These are phyloP conservation scores for Kazachstania sp. DNA, from an alignment of 1,139 yeast genomes.

Conservation along the genomic window DNA sequence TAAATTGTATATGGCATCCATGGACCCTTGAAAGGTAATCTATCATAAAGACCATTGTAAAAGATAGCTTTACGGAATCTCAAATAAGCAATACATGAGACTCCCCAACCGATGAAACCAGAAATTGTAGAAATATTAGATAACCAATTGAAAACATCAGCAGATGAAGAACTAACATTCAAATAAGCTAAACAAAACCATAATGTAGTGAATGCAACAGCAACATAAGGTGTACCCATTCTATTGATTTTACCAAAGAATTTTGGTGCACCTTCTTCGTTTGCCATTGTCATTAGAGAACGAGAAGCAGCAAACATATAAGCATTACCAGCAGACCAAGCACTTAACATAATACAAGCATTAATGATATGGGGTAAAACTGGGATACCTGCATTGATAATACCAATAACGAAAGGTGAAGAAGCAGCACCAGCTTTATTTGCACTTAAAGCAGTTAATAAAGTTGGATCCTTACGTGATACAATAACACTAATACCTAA, in stretches of 20 bases:
- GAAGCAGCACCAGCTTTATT: slow-evolving; percentile 42
- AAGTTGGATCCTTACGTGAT: slow-evolving; percentile 36
- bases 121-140: slow-evolving; percentile 72
- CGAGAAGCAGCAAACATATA: slow-evolving; percentile 38
- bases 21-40: slow-evolving; percentile 41
- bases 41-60: slow-evolving; percentile 42
- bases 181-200: slow-evolving; percentile 36
- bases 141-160: slow-evolving; percentile 55
- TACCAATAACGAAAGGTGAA: slow-evolving; percentile 50
- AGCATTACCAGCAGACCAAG: slow-evolving; percentile 46
- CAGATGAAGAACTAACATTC: slow-evolving; percentile 33
- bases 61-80: slow-evolving; percentile 57
- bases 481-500: slow-evolving; percentile 42
- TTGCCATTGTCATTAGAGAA: slow-evolving; percentile 40
- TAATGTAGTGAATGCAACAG: slow-evolving; percentile 28
- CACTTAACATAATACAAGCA: slow-evolving; percentile 43
- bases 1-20: slow-evolving; percentile 46
- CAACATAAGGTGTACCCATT: slow-evolving; percentile 39
- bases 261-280: slow-evolving; percentile 42
- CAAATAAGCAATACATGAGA: slow-evolving; percentile 55
- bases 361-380: slow-evolving; percentile 45
- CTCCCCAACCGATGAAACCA: slow-evolving; percentile 67
- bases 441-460: slow-evolving; percentile 30
- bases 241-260: slow-evolving; percentile 37
- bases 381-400: slow-evolving; percentile 41